Evolutionary conservation across 768 basidiomycete genomes (phyloP), one percentile per base, ranked within the genome.

Genomic region (Saitozyma podzolica): DNA sequence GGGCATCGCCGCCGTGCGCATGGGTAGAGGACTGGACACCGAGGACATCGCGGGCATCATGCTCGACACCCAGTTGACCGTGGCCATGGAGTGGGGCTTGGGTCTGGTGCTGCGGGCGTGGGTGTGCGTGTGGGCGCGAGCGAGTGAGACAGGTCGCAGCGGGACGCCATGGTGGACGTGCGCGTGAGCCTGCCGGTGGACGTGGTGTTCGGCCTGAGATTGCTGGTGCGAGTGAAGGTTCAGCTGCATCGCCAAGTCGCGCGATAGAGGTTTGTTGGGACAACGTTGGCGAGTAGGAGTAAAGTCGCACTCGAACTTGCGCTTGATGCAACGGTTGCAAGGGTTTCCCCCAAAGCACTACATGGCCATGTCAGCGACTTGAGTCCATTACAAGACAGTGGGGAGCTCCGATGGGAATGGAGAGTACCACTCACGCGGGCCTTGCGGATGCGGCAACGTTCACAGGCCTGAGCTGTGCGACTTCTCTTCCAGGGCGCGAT

Each of bases 401-500:
- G n/a, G n/a, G n/a, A n/a, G n/a, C n/a, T n/a, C 8, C n/a, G 50
- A 54, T 54, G 37, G 39, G 19, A 54, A 29, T 14, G 53, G n/a
- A 54, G 53, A 17, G 9, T 7, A 6, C n/a, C n/a, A 66, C 69
- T 76, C 56, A 78, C 77, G 62, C 67, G 74, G 1, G 78, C 78
- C 64, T 79, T 79, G n/a, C 78, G 49, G 5, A 68, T 60, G 39
- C 78, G 56, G 61, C 78, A 79, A 50, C 71, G 72, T 58, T 79
- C 78, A 54, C 78, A 79, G 14, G 78, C 78, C 64, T 79, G 78
- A 40, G 68, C 64, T 8, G 73, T 74, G 58, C 78, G 67, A 59
- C 74, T 72, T 41, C 76, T 54, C 65, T 74, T 70, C n/a, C n/a
- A n/a, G n/a, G n/a, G n/a, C n/a, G n/a, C n/a, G n/a, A n/a, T n/a